phyloP scores from a whole-genome alignment of 116 monocot genomes.

The Dioscorea cayenensis region DNA sequence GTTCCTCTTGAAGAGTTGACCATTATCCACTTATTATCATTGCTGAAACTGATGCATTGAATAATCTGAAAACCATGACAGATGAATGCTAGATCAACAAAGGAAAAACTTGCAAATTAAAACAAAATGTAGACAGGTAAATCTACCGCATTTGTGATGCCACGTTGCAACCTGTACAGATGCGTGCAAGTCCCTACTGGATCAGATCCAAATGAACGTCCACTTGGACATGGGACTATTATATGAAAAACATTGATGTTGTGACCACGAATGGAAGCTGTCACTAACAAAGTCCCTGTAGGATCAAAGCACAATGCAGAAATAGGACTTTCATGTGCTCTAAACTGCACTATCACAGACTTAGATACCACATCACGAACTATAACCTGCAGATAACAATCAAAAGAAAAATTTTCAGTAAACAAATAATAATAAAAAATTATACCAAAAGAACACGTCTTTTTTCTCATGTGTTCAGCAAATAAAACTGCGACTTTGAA shows the following conservation, averaged over 20 bases:
- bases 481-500: neutral
- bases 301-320: conserved; percentile 77
- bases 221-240: conserved; percentile 31
- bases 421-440: neutral
- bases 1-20: conserved; percentile 88
- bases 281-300: conserved; percentile 59
- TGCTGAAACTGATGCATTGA: conserved; percentile 88
- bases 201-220: conserved; percentile 28
- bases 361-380: conserved; percentile 64
- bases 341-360: conserved; percentile 56
- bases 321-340: conserved; percentile 65
- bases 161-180: conserved; percentile 85
- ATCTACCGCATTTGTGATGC: conserved; percentile 90
- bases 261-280: conserved; percentile 62
- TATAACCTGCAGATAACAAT: conserved; percentile 31
- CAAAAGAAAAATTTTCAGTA: neutral
- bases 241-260: conserved; percentile 72
- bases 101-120: neutral
- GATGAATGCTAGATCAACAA: neutral
- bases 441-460: neutral
- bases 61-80: conserved; percentile 44
- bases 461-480: neutral
- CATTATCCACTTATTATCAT: conserved; percentile 88
- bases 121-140: neutral
- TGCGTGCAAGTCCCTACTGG: conserved; percentile 46